A percentile compares a stretch with the other conserved stretches of the same genome.
These are phyloP conservation scores for Leccinum variicolor DNA, from an alignment of 768 basidiomycete genomes.

Conservation along the genomic window DNA sequence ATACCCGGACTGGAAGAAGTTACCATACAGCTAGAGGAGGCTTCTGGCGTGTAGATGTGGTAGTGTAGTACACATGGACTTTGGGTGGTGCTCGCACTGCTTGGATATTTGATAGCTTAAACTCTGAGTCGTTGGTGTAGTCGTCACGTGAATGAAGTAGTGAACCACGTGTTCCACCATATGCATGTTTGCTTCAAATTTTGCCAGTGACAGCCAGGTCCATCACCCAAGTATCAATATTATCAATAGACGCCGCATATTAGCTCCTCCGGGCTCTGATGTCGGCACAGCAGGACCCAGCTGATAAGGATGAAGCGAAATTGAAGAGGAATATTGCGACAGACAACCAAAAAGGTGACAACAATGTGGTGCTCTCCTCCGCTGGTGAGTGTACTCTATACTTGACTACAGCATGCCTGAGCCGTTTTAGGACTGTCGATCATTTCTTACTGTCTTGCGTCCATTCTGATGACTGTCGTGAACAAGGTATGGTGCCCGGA, in stretches of 20 bases:
- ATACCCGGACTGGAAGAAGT: constrained; percentile 87
- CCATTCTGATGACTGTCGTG: constrained; percentile 94
- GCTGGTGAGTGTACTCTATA: constrained; percentile 18
- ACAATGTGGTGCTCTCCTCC: constrained; percentile 12
- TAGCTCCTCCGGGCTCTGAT: constrained; percentile 7
- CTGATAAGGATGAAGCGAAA: constrained; percentile 45
- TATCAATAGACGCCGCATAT: neutral
- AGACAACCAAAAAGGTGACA: constrained; percentile 26
- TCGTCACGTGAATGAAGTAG: neutral
- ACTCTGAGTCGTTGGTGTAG: neutral
- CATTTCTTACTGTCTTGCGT: constrained; percentile 85
- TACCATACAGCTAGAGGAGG: constrained; percentile 78
- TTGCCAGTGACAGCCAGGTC: no score
- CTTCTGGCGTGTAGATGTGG: constrained; percentile 3
- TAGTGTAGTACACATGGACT: constrained; percentile 3
- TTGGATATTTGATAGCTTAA: constrained; percentile 17
- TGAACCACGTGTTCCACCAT: neutral
- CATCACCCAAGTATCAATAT: neutral
- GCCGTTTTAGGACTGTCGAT: constrained; percentile 68
- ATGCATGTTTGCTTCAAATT: no score
- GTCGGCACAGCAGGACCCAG: constrained; percentile 12
- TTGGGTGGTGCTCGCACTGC: constrained; percentile 8
- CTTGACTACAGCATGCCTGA: neutral
- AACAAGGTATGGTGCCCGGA: constrained; percentile 68
- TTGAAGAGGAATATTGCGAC: constrained; percentile 50